Percentiles rank a stretch among this genome's conserved stretches.
These are phyloP conservation scores for Aquilaria yunnanensis DNA, from an alignment of 345 rosid species.

Conservation along the genomic window DNA sequence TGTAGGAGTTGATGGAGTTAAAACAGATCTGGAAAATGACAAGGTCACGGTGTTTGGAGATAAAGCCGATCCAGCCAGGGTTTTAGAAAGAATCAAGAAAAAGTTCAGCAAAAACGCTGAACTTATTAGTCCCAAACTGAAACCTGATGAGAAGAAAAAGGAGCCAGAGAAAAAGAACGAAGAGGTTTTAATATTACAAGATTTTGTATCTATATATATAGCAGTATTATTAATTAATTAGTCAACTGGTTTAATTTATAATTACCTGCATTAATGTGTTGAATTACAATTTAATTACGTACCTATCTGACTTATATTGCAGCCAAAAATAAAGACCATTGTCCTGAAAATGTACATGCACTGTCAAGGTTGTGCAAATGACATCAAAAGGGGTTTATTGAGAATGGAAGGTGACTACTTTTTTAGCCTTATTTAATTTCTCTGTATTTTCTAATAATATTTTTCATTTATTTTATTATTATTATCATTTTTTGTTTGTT, in stretches of 20 bases:
- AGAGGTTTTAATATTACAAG: slow-evolving; percentile 13
- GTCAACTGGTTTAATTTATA: no score
- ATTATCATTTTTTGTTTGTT: neutral
- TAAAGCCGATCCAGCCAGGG: slow-evolving; percentile 39
- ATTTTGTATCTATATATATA: neutral
- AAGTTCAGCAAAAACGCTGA: slow-evolving; percentile 46
- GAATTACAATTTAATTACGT: neutral
- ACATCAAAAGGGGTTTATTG: slow-evolving; percentile 32
- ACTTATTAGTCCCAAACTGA: slow-evolving; percentile 44
- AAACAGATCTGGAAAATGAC: slow-evolving; percentile 24
- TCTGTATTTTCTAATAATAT: neutral
- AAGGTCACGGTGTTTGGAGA: slow-evolving; percentile 44
- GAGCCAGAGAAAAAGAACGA: slow-evolving; percentile 27
- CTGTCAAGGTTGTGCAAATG: slow-evolving; percentile 62
- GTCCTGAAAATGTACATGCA: slow-evolving; percentile 54
- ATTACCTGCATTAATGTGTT: no score
- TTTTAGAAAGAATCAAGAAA: slow-evolving; percentile 39
- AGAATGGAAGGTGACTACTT: slow-evolving; percentile 38
- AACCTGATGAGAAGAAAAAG: slow-evolving; percentile 12
- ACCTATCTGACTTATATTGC: slow-evolving; percentile 3
- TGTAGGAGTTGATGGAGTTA: slow-evolving; percentile 50
- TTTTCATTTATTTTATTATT: neutral
- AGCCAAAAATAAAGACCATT: slow-evolving; percentile 29
- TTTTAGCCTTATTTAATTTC: slow-evolving; percentile 3
- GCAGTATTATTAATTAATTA: neutral